phyloP scores from a whole-genome alignment of 257 asterid genomes.

The Fraxinus anomala region DNA sequence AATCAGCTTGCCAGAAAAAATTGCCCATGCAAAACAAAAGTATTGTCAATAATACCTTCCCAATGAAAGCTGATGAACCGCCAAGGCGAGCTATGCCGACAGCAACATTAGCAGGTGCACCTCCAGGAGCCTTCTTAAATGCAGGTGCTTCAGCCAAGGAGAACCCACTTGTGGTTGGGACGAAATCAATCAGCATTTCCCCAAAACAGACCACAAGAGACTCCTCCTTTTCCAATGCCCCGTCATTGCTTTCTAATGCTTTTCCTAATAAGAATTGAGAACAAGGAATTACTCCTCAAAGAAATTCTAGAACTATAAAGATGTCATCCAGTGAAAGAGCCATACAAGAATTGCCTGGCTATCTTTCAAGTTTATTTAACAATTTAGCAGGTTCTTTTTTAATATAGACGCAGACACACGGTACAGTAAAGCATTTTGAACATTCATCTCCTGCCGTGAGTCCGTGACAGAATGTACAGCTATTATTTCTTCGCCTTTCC shows the following conservation, averaged over 20 bases:
- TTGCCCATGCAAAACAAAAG: background rate
- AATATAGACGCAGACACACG: background rate
- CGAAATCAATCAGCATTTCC: conserved; percentile 97
- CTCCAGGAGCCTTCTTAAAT: conserved; percentile 96
- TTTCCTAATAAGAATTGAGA: conserved; percentile 41
- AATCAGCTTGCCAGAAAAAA: background rate
- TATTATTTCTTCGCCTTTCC: too few species aligned
- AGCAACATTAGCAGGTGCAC: conserved; percentile 99
- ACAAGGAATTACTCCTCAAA: conserved; percentile 3
- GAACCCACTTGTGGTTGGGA: conserved; percentile 85
- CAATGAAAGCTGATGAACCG: conserved; percentile 92
- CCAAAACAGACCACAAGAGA: conserved; percentile 95
- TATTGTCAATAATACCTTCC: conserved; percentile 57
- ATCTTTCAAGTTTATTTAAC: background rate
- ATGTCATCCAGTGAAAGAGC: background rate
- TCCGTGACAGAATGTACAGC: background rate
- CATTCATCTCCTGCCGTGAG: background rate
- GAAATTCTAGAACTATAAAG: conserved; percentile 15
- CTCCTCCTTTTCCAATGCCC: conserved; percentile 52
- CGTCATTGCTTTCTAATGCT: conserved; percentile 56
- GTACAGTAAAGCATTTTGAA: background rate
- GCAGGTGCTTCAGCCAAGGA: conserved; percentile 94
- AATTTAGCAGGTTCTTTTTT: background rate
- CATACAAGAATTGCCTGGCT: background rate
- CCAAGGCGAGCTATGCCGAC: conserved; percentile 99